Percentiles rank a stretch among this genome's conserved stretches.
Evolutionary conservation across 805 yeast species (phyloP).

Genomic region (Teunomyces tritomae): DNA sequence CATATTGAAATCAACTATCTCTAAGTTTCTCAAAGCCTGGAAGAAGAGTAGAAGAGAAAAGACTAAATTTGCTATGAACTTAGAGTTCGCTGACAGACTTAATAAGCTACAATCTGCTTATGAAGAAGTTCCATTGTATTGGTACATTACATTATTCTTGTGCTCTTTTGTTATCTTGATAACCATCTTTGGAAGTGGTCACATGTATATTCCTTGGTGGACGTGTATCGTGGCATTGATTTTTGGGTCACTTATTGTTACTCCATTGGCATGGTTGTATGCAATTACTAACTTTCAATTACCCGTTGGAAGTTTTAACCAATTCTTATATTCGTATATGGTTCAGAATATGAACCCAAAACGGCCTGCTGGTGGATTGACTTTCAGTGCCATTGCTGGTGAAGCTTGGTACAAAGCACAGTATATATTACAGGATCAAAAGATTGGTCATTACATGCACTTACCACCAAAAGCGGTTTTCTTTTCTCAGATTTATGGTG

Average conservation of each 20-base stretch:
- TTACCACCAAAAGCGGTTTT: constrained; percentile 22
- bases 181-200: constrained; percentile 28
- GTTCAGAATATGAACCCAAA: constrained; percentile 9
- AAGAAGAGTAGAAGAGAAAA: constrained; percentile 8
- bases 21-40: constrained; percentile 5
- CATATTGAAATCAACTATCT: constrained; percentile 8
- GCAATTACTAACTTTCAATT: constrained; percentile 25
- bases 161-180: constrained; percentile 34
- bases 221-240: constrained; percentile 18
- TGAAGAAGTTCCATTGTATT: constrained; percentile 38
- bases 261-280: constrained; percentile 25
- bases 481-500: constrained; percentile 23
- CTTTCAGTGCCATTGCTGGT: constrained; percentile 23
- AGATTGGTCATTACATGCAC: constrained; percentile 23
- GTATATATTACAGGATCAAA: constrained; percentile 21
- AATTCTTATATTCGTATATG: constrained; percentile 20
- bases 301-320: constrained; percentile 26
- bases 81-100: constrained; percentile 38
- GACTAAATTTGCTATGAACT: constrained; percentile 9
- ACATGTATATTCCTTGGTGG: constrained; percentile 23
- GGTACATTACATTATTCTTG: constrained; percentile 38
- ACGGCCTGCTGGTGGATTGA: constrained; percentile 24
- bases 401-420: constrained; percentile 28
- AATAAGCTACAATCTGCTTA: constrained; percentile 40
- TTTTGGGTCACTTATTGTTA: constrained; percentile 23